Base-by-base conservation (phyloP, 306 rosid genomes). In the Clitoria ternatea region DNA sequence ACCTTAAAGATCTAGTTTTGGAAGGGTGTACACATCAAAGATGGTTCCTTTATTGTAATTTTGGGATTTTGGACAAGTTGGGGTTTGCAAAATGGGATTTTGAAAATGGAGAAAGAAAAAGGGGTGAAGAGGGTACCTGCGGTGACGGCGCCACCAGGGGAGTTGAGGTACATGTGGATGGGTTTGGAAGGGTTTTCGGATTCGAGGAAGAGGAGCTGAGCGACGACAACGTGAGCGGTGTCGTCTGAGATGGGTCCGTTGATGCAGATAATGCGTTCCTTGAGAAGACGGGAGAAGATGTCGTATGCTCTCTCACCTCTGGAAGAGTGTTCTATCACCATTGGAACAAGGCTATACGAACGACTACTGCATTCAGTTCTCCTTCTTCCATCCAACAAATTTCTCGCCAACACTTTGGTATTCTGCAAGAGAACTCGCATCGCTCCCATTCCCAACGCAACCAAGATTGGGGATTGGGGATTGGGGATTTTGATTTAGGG, bases 271-370 rank as follows among this genome's bases (percentile, higher is more conserved):
- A 94, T 94, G 43, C 99, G 99, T 72, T 94, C 99, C 59, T 94
- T 94, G 37, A 94, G 97, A 14, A 94, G 97, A 9, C 99, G 92
- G 4, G 99, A 94, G 88, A 94, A 94, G 84, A 94, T 91, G 71
- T 94, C 97, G 85, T 94, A 94, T 0, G 99, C 96, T 14, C 99
- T 84, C 79, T 94, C 99, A 6, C 99, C 97, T 71, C 99, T 69
- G 2, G 99, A 94, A 2, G 99, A 88, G 85, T 88, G 96, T 75
- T 94, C 99, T 10, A 94, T 91, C 47, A 94, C 99, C 99, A 91
- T 94, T 0, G 97, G 99, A 44, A 94, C 82, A 42, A 91, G 12
- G 49, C 92, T 66, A 32, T 81, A 91, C n/a, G 79, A 14, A 4
- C 95, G 94, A 56, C 5, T 27, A 27, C 5, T 54, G 30, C 59